These are phyloP conservation scores for Beauveria sp. DNA, from an alignment of 2,329 filamentous ascomycete genomes.

Conservation along the genomic window DNA sequence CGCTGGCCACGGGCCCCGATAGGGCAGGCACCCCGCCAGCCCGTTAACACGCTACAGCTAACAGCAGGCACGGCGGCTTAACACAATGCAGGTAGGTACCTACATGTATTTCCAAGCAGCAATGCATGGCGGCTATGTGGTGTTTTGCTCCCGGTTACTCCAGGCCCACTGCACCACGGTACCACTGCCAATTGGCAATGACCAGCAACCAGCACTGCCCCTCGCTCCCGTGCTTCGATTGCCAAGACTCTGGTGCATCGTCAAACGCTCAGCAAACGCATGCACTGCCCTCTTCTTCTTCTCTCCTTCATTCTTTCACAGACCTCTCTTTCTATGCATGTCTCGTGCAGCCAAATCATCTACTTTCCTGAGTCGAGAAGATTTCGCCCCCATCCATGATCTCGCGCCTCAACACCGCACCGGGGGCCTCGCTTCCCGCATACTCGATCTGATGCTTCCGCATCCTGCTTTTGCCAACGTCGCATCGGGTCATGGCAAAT, in stretches of 20 bases:
- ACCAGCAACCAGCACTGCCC: too few relatives aligned
- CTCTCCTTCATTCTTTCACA: neutral
- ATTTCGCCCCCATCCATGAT: neutral
- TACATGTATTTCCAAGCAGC: neutral
- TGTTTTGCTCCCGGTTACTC: too few relatives aligned
- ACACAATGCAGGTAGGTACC: neutral
- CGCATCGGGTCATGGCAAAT: neutral
- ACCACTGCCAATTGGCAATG: neutral
- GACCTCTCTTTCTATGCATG: neutral
- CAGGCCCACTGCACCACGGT: neutral
- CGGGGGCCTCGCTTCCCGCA: neutral
- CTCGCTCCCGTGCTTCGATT: neutral
- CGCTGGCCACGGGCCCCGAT: neutral
- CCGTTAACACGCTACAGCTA: too few relatives aligned
- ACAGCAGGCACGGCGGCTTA: too few relatives aligned
- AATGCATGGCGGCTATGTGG: too few relatives aligned
- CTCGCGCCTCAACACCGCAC: neutral
- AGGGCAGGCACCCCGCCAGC: neutral
- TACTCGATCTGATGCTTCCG: neutral
- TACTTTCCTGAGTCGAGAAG: neutral
- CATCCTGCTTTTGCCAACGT: neutral
- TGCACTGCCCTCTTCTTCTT: slow-evolving; percentile 1
- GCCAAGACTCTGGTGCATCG: neutral
- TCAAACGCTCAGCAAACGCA: slow-evolving; percentile 3
- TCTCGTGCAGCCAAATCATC: neutral